Conservation (phyloP, 495 filamentous ascomycete species). For the Chaetomidium leptoderma region DNA sequence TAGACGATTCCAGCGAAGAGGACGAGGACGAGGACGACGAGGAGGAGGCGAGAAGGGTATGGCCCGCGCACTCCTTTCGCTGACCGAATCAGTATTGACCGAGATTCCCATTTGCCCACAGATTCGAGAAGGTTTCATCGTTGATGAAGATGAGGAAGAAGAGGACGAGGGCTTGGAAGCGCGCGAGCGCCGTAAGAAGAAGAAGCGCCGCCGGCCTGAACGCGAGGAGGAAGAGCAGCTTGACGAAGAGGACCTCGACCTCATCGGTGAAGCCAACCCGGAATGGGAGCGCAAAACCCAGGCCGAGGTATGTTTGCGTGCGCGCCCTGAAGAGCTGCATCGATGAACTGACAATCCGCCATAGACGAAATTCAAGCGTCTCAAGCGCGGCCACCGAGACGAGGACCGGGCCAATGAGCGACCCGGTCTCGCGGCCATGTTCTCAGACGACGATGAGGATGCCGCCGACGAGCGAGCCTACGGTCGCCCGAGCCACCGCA, state of each 20-base stretch:
- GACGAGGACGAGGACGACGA: constrained; percentile 96
- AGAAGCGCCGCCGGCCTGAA: constrained; percentile 66
- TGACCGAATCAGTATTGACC: not conserved
- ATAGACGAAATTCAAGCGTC: constrained; percentile 86
- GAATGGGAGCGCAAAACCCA: constrained; percentile 60
- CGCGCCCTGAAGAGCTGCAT: not conserved
- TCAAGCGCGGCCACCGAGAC: constrained; percentile 87
- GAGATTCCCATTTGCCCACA: constrained; percentile 32
- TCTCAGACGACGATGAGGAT: constrained; percentile 92
- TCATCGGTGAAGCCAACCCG: constrained; percentile 76
- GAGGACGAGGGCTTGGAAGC: constrained; percentile 62
- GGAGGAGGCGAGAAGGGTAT: constrained; percentile 59
- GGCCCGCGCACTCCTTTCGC: not conserved
- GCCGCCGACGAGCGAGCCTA: constrained; percentile 54
- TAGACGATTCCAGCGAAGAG: constrained; percentile 87
- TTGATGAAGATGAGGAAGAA: constrained; percentile 84
- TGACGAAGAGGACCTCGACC: constrained; percentile 93
- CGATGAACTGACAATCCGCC: constrained; percentile 25
- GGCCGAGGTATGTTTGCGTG: constrained; percentile 52
- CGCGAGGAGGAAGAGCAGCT: constrained; percentile 84
- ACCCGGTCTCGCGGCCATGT: constrained; percentile 80
- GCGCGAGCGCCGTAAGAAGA: constrained; percentile 55
- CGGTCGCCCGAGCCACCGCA: constrained; percentile 46
- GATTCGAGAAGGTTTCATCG: constrained; percentile 93
- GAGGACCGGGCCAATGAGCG: constrained; percentile 53